A percentile compares a stretch with the other conserved stretches of the same genome.
Conservation (phyloP, 371 early-diverging fungal genomes). For the Dinochytrium kinnereticum region DNA sequence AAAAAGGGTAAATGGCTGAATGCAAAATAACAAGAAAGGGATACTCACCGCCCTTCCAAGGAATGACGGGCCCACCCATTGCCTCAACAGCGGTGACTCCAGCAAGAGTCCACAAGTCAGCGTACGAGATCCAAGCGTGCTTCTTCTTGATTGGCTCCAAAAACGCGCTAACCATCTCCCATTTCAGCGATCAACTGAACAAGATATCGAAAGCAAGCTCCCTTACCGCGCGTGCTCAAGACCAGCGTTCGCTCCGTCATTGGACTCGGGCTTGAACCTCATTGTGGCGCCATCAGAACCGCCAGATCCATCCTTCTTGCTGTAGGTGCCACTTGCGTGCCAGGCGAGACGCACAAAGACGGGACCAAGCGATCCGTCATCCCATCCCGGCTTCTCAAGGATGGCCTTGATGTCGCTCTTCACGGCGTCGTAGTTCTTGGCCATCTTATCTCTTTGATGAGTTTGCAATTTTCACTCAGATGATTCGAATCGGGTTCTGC, state of each 20-base stretch:
- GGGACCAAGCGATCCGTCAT: slow-evolving; percentile 93
- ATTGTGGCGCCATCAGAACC: slow-evolving; percentile 93
- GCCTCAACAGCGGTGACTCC: slow-evolving; percentile 87
- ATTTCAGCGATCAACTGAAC: slow-evolving; percentile 17
- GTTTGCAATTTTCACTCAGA: background rate
- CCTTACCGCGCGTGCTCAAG: slow-evolving; percentile 65
- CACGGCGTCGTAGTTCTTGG: slow-evolving; percentile 45
- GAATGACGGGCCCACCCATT: slow-evolving; percentile 85
- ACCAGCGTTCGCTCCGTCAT: slow-evolving; percentile 89
- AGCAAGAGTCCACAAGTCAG: slow-evolving; percentile 94
- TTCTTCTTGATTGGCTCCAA: slow-evolving; percentile 81
- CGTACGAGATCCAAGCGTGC: slow-evolving; percentile 87
- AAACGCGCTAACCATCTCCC: slow-evolving; percentile 56
- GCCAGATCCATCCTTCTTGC: slow-evolving; percentile 71
- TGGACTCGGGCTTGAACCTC: slow-evolving; percentile 75
- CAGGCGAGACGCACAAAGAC: slow-evolving; percentile 85
- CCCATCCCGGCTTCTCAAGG: slow-evolving; percentile 62
- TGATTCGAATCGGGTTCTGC: background rate
- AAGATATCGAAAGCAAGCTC: background rate
- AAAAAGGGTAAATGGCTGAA: too few species aligned
- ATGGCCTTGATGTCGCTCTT: slow-evolving; percentile 41
- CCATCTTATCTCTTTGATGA: background rate
- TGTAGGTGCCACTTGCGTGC: slow-evolving; percentile 93
- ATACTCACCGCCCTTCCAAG: slow-evolving; percentile 75
- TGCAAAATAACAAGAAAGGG: too few species aligned